Evolutionary conservation across 331 rosid species (phyloP).

Genomic region (Rosa hybrid): DNA sequence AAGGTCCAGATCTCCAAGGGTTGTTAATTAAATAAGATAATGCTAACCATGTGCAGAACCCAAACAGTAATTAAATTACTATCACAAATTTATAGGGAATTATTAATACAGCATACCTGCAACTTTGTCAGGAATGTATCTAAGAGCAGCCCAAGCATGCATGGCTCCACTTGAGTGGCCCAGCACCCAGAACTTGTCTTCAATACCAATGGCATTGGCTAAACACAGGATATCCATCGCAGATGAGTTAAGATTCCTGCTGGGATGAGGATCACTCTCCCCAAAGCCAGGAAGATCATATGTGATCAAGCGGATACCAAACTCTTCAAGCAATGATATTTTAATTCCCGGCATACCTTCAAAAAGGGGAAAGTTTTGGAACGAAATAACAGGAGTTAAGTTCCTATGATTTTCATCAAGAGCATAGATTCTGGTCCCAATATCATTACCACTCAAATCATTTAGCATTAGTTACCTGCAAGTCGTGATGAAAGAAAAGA

Average conservation of each 20-base stretch:
- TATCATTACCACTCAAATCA: conserved; percentile 7
- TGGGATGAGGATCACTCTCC: conserved; percentile 94
- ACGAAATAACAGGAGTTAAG: background rate
- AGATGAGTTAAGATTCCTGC: conserved; percentile 76
- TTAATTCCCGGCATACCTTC: conserved; percentile 84
- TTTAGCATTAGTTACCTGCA: conserved; percentile 50
- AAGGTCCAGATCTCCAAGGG: background rate
- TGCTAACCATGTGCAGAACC: background rate
- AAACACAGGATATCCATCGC: conserved; percentile 77
- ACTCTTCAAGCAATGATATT: conserved; percentile 72
- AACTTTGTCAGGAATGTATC: conserved; percentile 80
- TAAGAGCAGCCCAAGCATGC: conserved; percentile 93
- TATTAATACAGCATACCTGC: conserved; percentile 56
- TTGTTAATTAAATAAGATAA: background rate
- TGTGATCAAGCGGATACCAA: conserved; percentile 74
- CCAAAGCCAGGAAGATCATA: conserved; percentile 99
- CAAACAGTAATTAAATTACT: background rate
- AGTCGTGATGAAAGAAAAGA: conserved; percentile 86
- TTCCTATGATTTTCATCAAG: conserved; percentile 3
- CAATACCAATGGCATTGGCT: conserved; percentile 64
- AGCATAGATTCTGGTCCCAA: conserved; percentile 2
- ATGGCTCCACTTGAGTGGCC: conserved; percentile 83
- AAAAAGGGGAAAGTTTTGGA: conserved; percentile 8
- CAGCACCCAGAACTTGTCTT: conserved; percentile 85
- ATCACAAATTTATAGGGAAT: background rate